Percentiles rank a stretch among this genome's conserved stretches.
Conservation (phyloP, 2,329 filamentous ascomycete genomes). For the Fusarium goolgardi region DNA sequence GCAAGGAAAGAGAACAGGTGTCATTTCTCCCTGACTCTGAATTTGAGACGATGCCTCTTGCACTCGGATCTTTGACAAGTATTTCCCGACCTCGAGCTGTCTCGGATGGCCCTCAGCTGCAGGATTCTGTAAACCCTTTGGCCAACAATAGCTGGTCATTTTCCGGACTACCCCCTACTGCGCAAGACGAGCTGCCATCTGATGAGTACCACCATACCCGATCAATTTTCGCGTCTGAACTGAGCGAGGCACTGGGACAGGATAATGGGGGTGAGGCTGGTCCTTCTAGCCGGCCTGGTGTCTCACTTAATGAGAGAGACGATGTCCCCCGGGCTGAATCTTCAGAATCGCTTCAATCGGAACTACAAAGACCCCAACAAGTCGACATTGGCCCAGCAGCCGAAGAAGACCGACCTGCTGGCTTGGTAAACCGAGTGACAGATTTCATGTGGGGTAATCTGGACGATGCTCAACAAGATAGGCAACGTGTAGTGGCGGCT, state of each 20-base stretch:
- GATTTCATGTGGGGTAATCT: constrained; percentile 73
- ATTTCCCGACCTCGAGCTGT: constrained; percentile 62
- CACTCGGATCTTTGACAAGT: constrained; percentile 29
- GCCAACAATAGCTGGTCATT: constrained; percentile 73
- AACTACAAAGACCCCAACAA: constrained; percentile 16
- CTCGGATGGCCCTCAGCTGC: constrained; percentile 66
- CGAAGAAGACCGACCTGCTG: constrained; percentile 35
- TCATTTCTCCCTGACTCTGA: constrained; percentile 21
- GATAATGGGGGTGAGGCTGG: constrained; percentile 1
- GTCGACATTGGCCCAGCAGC: constrained; percentile 21
- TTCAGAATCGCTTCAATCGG: background rate
- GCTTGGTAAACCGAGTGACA: constrained; percentile 55
- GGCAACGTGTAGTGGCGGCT: constrained; percentile 55
- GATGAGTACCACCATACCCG: background rate
- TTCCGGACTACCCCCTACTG: constrained; percentile 52
- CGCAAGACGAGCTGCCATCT: constrained; percentile 15
- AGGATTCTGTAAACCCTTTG: constrained; percentile 61
- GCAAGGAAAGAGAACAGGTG: constrained; percentile 32
- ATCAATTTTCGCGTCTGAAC: constrained; percentile 3
- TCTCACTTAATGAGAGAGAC: constrained; percentile 2
- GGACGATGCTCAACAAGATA: constrained; percentile 50
- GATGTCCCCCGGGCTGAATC: constrained; percentile 9
- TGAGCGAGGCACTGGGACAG: background rate
- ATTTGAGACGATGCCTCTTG: constrained; percentile 10
- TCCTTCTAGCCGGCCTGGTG: background rate